Evolutionary conservation across 2,329 filamentous ascomycete species (phyloP).

Genomic region (Torrubiella hemipterigena): DNA sequence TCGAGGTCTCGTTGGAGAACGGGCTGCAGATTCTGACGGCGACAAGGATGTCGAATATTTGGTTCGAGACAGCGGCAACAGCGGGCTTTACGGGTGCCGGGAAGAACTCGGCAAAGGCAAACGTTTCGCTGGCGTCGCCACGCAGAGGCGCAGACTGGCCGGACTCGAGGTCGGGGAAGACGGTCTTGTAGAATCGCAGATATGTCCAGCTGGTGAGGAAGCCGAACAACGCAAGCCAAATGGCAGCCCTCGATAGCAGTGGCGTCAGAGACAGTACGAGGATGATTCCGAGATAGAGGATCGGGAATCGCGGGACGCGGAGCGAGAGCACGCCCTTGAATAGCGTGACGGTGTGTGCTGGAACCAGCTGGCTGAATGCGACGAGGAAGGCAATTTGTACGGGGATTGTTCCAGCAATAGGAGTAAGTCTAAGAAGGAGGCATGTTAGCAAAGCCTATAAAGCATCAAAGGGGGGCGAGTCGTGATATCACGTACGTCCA

Average conservation of each 20-base stretch:
- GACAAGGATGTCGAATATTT: constrained; percentile 64
- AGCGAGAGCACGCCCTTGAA: constrained; percentile 82
- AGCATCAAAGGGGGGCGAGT: not conserved
- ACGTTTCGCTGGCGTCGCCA: constrained; percentile 91
- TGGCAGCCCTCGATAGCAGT: constrained; percentile 54
- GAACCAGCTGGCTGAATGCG: constrained; percentile 93
- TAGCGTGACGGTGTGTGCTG: constrained; percentile 90
- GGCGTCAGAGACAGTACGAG: constrained; percentile 50
- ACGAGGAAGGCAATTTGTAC: constrained; percentile 91
- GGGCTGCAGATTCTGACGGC: constrained; percentile 69
- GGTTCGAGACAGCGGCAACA: constrained; percentile 60
- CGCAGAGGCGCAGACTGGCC: constrained; percentile 52
- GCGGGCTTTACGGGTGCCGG: constrained; percentile 71
- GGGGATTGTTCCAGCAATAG: constrained; percentile 79
- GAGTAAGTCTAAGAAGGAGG: constrained; percentile 48
- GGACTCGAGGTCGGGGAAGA: constrained; percentile 56
- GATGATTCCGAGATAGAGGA: constrained; percentile 65
- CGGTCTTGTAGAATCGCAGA: constrained; percentile 82
- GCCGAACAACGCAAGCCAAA: constrained; percentile 69
- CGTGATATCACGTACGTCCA: constrained; percentile 48
- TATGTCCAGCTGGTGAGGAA: constrained; percentile 90
- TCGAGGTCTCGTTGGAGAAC: constrained; percentile 70
- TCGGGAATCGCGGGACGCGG: constrained; percentile 60
- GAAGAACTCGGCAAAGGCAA: constrained; percentile 93
- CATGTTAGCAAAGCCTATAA: constrained; percentile 8